These are phyloP conservation scores for Dendrobium chrysotoxum DNA, from an alignment of 106 monocot genomes.

Conservation along the genomic window DNA sequence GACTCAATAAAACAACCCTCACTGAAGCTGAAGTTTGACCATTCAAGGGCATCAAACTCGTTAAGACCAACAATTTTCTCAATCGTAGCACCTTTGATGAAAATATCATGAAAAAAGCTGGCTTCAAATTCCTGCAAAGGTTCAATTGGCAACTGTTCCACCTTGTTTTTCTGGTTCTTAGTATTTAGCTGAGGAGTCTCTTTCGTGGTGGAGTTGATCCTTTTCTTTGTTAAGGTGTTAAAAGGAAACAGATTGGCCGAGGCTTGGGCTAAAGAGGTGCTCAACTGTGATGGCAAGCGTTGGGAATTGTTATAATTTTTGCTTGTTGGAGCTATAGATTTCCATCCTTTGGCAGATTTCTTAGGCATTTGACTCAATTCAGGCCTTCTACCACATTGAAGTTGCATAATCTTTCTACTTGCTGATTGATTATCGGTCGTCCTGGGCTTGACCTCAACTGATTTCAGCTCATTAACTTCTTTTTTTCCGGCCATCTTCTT, in stretches of 20 bases:
- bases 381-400: constrained; percentile 13
- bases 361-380: constrained; percentile 4
- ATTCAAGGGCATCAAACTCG: constrained; percentile 56
- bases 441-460: neutral
- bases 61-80: constrained; percentile 45
- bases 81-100: constrained; percentile 20
- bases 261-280: neutral
- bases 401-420: constrained; percentile 7
- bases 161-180: constrained; percentile 4
- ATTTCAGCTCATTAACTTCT: constrained; percentile 12
- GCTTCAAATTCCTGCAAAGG: constrained; percentile 21
- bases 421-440: constrained; percentile 9
- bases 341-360: neutral
- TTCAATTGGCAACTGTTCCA: neutral
- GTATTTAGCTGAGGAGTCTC: neutral
- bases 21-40: constrained; percentile 8
- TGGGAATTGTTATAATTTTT: constrained; percentile 8
- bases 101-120: constrained; percentile 10
- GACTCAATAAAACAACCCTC: constrained; percentile 1
- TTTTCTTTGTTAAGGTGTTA: constrained; percentile 2
- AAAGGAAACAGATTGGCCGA: no score
- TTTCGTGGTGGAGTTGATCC: neutral
- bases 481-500: neutral
- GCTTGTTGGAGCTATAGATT: neutral
- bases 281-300: constrained; percentile 16